Conservation (phyloP, 1,284 basidiomycete genomes). For the Cutaneotrichosporon cyanovorans region DNA sequence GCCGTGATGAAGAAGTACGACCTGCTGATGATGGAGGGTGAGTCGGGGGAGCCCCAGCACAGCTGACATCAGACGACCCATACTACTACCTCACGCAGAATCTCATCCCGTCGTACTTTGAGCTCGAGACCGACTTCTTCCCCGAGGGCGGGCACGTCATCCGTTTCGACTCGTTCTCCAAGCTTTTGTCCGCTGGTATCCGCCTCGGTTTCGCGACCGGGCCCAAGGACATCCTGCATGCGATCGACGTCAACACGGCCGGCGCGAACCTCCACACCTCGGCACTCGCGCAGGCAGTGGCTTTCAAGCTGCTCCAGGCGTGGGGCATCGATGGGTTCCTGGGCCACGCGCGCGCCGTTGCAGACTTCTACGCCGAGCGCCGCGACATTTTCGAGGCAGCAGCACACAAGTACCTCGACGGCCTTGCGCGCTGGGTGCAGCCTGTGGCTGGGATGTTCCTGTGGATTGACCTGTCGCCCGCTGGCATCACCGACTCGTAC, state of each 20-base stretch:
- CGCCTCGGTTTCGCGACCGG: slow-evolving; percentile 68
- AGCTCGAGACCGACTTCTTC: slow-evolving; percentile 55
- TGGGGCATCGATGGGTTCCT: slow-evolving; percentile 76
- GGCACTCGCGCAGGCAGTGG: slow-evolving; percentile 69
- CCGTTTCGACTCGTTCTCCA: slow-evolving; percentile 81
- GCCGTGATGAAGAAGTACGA: slow-evolving; percentile 65
- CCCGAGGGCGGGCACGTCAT: slow-evolving; percentile 62
- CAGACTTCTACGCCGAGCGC: slow-evolving; percentile 70
- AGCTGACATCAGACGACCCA: slow-evolving; percentile 56
- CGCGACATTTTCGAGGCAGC: slow-evolving; percentile 70
- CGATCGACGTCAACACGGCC: slow-evolving; percentile 58
- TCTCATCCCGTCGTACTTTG: slow-evolving; percentile 63
- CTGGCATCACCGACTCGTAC: slow-evolving; percentile 56
- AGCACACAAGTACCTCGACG: slow-evolving; percentile 64
- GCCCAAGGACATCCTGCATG: slow-evolving; percentile 62
- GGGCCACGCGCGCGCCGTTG: slow-evolving; percentile 62
- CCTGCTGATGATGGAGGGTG: slow-evolving; percentile 78
- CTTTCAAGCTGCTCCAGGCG: slow-evolving; percentile 59
- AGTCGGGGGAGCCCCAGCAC: slow-evolving; percentile 15
- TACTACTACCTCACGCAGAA: slow-evolving; percentile 59
- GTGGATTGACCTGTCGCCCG: slow-evolving; percentile 55
- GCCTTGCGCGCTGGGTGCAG: slow-evolving; percentile 70
- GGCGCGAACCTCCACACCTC: slow-evolving; percentile 69
- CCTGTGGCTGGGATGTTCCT: slow-evolving; percentile 90
- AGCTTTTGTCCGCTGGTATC: slow-evolving; percentile 70